Percentiles rank a stretch among this genome's conserved stretches.
Conservation (phyloP, 148 eudicot species). For the Silene conica region DNA sequence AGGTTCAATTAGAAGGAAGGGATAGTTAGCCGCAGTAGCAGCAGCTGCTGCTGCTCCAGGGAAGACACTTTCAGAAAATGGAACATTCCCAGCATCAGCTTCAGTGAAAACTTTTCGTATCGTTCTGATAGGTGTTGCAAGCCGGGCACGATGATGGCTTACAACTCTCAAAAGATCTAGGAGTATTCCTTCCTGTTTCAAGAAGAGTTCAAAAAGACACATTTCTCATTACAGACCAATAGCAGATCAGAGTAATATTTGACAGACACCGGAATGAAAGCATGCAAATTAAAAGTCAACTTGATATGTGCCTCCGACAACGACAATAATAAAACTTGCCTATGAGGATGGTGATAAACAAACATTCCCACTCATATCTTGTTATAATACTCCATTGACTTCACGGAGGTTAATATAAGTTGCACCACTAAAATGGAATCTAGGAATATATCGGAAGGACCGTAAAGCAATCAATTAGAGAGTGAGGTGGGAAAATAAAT, state of each 20-base stretch:
- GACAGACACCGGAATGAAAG: neutral
- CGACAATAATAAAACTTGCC: neutral
- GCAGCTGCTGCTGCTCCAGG: conserved; percentile 24
- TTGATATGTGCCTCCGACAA: no score
- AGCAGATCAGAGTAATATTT: neutral
- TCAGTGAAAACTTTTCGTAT: conserved; percentile 63
- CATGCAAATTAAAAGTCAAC: neutral
- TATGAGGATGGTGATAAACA: neutral
- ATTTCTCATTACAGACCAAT: neutral
- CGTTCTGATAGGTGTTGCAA: conserved; percentile 92
- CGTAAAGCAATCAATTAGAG: no score
- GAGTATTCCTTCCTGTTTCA: conserved; percentile 72
- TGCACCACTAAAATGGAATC: no score
- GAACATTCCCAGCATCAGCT: conserved; percentile 50
- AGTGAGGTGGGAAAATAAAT: no score
- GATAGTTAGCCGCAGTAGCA: conserved; percentile 45
- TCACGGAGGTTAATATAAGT: no score
- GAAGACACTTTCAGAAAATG: conserved; percentile 53
- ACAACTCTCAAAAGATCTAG: conserved; percentile 83
- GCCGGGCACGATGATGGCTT: conserved; percentile 81
- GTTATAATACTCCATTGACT: no score
- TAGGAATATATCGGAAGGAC: no score
- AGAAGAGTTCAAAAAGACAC: neutral
- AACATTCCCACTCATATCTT: no score
- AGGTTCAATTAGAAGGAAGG: conserved; percentile 69